A percentile compares a stretch with the other conserved stretches of the same genome.
These are phyloP conservation scores for Coniosporium tulheliwenetii DNA, from an alignment of 2,329 filamentous ascomycete genomes.

Conservation along the genomic window DNA sequence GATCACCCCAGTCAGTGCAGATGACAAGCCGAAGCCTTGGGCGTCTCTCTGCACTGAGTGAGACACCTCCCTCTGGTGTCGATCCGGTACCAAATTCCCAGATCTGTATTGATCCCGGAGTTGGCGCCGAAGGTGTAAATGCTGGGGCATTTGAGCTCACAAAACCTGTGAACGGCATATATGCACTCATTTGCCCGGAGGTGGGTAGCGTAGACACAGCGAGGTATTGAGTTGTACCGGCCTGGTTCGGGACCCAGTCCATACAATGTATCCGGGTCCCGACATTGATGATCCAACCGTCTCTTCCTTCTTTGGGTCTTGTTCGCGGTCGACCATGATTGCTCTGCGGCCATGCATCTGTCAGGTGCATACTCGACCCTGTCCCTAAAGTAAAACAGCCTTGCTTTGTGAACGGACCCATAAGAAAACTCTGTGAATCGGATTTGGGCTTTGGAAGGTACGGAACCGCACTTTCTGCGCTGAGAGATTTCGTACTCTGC, in stretches of 20 bases:
- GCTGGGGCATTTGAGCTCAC: slow-evolving; percentile 20
- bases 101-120: slow-evolving; percentile 38
- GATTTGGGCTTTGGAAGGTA: slow-evolving; percentile 25
- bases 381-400: slow-evolving; percentile 24
- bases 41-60: slow-evolving; percentile 6
- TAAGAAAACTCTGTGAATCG: slow-evolving; percentile 26
- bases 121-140: slow-evolving; percentile 32
- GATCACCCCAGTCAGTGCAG: slow-evolving; percentile 41
- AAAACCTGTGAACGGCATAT: too few species aligned
- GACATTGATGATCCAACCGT: slow-evolving; percentile 40
- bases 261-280: slow-evolving; percentile 36
- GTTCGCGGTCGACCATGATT: slow-evolving; percentile 6
- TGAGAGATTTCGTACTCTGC: slow-evolving; percentile 23
- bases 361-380: slow-evolving; percentile 27
- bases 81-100: slow-evolving; percentile 40
- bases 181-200: not conserved
- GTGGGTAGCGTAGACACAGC: slow-evolving; percentile 23
- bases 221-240: slow-evolving; percentile 37
- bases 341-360: slow-evolving; percentile 24
- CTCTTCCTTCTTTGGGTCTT: slow-evolving; percentile 17
- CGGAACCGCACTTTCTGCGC: slow-evolving; percentile 17
- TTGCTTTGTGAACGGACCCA: slow-evolving; percentile 33
- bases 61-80: slow-evolving; percentile 7
- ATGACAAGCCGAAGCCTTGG: slow-evolving; percentile 34
- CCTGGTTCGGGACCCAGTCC: slow-evolving; percentile 26